Evolutionary conservation across 2,329 filamentous ascomycete species (phyloP).

Genomic region (Penicillium aurantiogriseum): DNA sequence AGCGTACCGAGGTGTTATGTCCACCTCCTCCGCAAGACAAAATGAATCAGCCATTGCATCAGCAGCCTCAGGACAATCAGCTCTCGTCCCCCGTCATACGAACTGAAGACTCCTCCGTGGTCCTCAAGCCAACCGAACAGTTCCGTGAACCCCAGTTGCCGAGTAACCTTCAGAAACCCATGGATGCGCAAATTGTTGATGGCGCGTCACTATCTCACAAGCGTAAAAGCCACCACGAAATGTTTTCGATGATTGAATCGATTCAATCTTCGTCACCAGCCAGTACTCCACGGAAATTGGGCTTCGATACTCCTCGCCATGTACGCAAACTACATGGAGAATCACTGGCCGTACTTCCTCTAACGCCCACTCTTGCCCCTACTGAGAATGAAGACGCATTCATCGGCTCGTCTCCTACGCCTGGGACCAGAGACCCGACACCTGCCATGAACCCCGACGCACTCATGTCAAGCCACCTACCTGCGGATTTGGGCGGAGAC

Average conservation of each 20-base stretch:
- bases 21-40: slow-evolving; percentile 10
- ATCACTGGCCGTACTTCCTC: slow-evolving; percentile 29
- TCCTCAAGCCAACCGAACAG: slow-evolving; percentile 23
- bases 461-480: background rate
- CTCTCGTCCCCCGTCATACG: slow-evolving; percentile 32
- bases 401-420: slow-evolving; percentile 54
- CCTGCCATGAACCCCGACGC: slow-evolving; percentile 29
- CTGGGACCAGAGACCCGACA: slow-evolving; percentile 40
- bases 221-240: slow-evolving; percentile 66
- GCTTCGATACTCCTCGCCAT: slow-evolving; percentile 31
- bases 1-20: background rate
- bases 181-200: slow-evolving; percentile 67
- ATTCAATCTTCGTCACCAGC: slow-evolving; percentile 53
- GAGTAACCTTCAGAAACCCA: slow-evolving; percentile 40
- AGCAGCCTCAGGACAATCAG: slow-evolving; percentile 5
- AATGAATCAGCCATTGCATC: slow-evolving; percentile 10
- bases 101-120: slow-evolving; percentile 13
- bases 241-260: slow-evolving; percentile 65
- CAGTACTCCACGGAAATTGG: slow-evolving; percentile 28
- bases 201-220: slow-evolving; percentile 63
- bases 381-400: slow-evolving; percentile 46
- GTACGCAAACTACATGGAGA: slow-evolving; percentile 28
- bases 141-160: slow-evolving; percentile 30
- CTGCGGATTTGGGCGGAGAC: slow-evolving; percentile 18
- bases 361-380: slow-evolving; percentile 46